phyloP scores from a whole-genome alignment of 2,329 filamentous ascomycete genomes.

The Chrysoporthe cubensis region DNA sequence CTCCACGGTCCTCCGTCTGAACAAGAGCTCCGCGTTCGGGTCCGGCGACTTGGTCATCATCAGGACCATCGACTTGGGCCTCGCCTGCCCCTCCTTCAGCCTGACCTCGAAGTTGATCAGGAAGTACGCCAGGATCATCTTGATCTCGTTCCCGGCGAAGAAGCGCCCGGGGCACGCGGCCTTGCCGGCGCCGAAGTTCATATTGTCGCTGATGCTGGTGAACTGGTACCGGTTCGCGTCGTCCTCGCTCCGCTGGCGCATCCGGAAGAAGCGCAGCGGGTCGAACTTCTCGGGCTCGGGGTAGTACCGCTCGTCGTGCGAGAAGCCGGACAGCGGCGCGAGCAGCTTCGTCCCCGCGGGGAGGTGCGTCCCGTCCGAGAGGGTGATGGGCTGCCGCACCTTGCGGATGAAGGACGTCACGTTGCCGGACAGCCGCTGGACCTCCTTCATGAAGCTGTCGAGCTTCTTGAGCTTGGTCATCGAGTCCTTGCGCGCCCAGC shows the following conservation, averaged over 20 bases:
- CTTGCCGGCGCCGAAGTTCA: constrained; percentile 53
- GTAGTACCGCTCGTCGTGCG: constrained; percentile 46
- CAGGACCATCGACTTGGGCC: constrained; percentile 44
- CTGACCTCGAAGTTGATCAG: constrained; percentile 49
- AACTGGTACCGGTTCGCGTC: constrained; percentile 47
- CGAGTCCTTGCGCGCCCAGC: constrained; percentile 47
- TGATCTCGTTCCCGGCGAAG: constrained; percentile 51
- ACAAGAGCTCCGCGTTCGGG: constrained; percentile 47
- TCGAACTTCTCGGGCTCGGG: constrained; percentile 50
- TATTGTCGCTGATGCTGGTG: constrained; percentile 46
- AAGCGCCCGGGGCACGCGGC: constrained; percentile 55
- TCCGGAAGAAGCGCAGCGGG: constrained; percentile 52
- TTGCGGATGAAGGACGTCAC: constrained; percentile 52
- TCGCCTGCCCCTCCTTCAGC: constrained; percentile 42
- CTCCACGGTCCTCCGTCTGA: constrained; percentile 39
- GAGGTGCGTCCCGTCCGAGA: constrained; percentile 50
- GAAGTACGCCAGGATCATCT: constrained; percentile 47
- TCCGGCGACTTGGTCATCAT: constrained; percentile 47
- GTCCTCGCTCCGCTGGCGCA: constrained; percentile 44
- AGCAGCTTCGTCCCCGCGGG: constrained; percentile 48
- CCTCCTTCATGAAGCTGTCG: constrained; percentile 55
- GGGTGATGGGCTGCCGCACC: constrained; percentile 48
- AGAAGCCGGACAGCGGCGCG: constrained; percentile 46
- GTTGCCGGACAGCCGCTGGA: constrained; percentile 45
- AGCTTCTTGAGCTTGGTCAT: constrained; percentile 50